Base-by-base conservation (phyloP, 495 filamentous ascomycete species). In the Talaromyces adpressus region DNA sequence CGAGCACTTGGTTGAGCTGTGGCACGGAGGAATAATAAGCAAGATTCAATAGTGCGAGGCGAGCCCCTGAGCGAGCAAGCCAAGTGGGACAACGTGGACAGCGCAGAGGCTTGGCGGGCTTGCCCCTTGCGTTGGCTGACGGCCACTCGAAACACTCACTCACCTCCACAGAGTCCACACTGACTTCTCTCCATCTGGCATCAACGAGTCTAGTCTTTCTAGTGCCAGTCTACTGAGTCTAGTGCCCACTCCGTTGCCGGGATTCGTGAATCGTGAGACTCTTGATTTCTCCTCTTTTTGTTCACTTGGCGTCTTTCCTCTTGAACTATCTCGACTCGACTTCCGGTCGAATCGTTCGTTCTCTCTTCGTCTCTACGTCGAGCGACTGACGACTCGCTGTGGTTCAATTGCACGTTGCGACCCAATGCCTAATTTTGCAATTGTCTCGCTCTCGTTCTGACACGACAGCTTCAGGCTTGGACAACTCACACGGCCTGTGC, bases 331-430 rank as follows among this genome's bases (percentile, higher is more conserved):
- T 56, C 52, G 22, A 56, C 20, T 29, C 23, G 52, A 29, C 52
- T 56, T n/a, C 22, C 23, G 11, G 12, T 22, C 22, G 22, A 56
- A 29, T 56, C 20, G 52, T 56, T 56, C 20, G 52, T 56, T 56
- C 22, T 27, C 11, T 14, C 22, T 56, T 56, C 11, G 52, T 56
- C 52, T 27, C 6, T 56, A 25, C 52, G n/a, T 20, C 45, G 41
- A 49, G n/a, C 5, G n/a, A 20, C n/a, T 45, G 14, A 20, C n/a
- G 11, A 54, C 68, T 83, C 81, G 12, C 81, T 84, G 94, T 93
- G 97, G 62, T 92, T 79, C 73, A 98, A 75, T 69, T 91, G 85
- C 69, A 91, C 88, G 64, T 89, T 79, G 23, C 86, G 86, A 67
- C 86, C 78, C 18, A 49, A 49, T 49, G 7, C 45, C n/a, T 49